phyloP scores from a whole-genome alignment of 495 filamentous ascomycete genomes.

The Penicillium cataractarum region DNA sequence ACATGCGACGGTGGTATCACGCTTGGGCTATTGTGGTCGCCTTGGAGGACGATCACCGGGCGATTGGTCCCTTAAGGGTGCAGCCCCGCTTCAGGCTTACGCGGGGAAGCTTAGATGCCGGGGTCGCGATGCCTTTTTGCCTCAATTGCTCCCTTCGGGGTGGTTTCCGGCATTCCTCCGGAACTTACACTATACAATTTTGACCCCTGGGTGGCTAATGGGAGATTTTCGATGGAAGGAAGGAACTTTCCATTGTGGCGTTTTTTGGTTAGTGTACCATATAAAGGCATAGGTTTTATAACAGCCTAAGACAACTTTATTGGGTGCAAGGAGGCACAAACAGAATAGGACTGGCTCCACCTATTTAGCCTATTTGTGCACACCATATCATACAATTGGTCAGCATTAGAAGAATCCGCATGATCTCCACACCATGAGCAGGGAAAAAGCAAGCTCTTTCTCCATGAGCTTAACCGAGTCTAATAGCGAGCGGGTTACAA shows the following conservation, averaged over 20 bases:
- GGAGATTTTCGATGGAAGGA: neutral
- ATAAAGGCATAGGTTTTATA: neutral
- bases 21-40: neutral
- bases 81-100: neutral
- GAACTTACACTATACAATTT: neutral
- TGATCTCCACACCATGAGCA: neutral
- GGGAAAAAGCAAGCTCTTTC: neutral
- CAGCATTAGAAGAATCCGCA: neutral
- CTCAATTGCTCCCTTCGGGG: neutral
- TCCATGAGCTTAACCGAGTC: neutral
- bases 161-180: neutral
- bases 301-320: neutral
- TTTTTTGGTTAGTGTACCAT: neutral
- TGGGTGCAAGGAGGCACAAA: neutral
- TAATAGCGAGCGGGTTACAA: neutral
- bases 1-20: conserved; percentile 1
- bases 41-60: neutral
- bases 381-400: neutral
- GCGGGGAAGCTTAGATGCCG: conserved; percentile 1
- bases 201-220: neutral
- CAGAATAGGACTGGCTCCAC: neutral
- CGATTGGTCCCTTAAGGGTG: neutral
- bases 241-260: neutral
- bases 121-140: neutral
- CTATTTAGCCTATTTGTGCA: neutral